phyloP scores from a whole-genome alignment of 78 protist species.

The Dictyostelium brefeldianum region DNA sequence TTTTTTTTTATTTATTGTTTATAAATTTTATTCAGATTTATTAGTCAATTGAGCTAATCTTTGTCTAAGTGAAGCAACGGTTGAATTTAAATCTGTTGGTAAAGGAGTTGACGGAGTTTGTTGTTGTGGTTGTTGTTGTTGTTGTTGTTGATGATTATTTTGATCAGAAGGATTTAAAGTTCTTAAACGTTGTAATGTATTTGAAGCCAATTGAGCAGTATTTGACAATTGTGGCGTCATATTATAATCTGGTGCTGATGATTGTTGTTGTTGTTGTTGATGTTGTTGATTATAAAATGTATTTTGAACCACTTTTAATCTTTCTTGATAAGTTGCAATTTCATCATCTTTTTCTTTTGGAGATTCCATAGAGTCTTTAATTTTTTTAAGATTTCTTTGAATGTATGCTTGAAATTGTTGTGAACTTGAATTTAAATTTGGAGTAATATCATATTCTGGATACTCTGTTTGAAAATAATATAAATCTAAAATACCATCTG shows the following conservation, averaged over 20 bases:
- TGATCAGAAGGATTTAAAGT: not conserved
- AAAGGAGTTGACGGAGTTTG: not conserved
- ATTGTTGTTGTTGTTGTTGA: not conserved
- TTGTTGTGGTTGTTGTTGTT: not conserved
- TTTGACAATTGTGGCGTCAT: slow-evolving; percentile 1
- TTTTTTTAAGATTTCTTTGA: slow-evolving; percentile 31
- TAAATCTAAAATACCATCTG: slow-evolving; percentile 59
- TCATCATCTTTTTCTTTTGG: not conserved
- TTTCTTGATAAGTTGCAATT: slow-evolving; percentile 27
- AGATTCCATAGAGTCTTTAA: slow-evolving; percentile 3
- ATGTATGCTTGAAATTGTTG: slow-evolving; percentile 53
- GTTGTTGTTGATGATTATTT: not conserved
- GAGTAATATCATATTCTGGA: slow-evolving; percentile 62
- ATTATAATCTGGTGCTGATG: not conserved
- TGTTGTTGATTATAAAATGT: slow-evolving; percentile 18
- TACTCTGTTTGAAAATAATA: slow-evolving; percentile 53
- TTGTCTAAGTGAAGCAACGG: slow-evolving; percentile 67
- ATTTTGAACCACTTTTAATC: slow-evolving; percentile 43
- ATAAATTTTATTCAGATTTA: slow-evolving; percentile 36
- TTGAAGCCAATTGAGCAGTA: slow-evolving; percentile 13
- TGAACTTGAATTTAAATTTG: slow-evolving; percentile 25
- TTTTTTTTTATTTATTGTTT: not conserved
- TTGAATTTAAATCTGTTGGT: slow-evolving; percentile 38
- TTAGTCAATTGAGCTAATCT: slow-evolving; percentile 56
- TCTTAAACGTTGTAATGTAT: slow-evolving; percentile 58